Percentiles rank a stretch among this genome's conserved stretches.
Evolutionary conservation across 2,329 filamentous ascomycete species (phyloP).

Genomic region (Eutypa lata): DNA sequence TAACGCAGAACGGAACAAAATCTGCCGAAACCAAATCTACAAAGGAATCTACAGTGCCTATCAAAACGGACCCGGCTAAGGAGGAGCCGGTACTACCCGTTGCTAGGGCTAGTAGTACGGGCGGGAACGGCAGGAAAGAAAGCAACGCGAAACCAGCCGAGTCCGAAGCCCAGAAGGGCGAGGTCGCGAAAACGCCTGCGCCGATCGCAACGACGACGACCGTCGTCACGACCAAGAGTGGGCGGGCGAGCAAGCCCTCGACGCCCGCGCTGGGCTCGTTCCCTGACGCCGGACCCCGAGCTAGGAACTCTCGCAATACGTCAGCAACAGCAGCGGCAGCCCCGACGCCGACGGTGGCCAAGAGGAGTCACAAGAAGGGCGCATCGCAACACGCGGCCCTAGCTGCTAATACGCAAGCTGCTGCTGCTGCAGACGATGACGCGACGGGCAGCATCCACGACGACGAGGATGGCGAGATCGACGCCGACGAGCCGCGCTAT

Average conservation of each 20-base stretch:
- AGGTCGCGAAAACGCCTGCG: conserved; percentile 34
- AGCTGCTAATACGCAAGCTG: conserved; percentile 25
- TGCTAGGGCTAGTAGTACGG: conserved; percentile 22
- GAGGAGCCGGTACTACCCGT: conserved; percentile 26
- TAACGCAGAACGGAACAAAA: conserved; percentile 27
- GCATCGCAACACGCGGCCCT: conserved; percentile 35
- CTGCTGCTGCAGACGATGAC: conserved; percentile 41
- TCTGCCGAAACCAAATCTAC: conserved; percentile 47
- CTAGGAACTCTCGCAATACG: conserved; percentile 49
- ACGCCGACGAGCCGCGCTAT: conserved; percentile 70
- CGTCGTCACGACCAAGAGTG: conserved; percentile 58
- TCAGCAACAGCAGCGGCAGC: conserved; percentile 19
- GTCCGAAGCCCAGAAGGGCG: conserved; percentile 39
- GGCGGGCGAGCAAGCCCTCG: conserved; percentile 63
- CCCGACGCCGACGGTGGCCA: conserved; percentile 31
- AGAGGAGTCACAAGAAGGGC: conserved; percentile 60
- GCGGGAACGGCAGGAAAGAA: conserved; percentile 41
- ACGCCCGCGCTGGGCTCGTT: conserved; percentile 60
- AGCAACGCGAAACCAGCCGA: conserved; percentile 43
- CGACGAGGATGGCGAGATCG: conserved; percentile 58
- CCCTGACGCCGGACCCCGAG: conserved; percentile 50
- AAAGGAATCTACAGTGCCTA: conserved; percentile 42
- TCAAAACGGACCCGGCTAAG: conserved; percentile 36
- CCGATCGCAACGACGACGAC: conserved; percentile 30
- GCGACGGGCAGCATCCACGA: conserved; percentile 37